phyloP scores from a whole-genome alignment of 805 yeast species.

The Barnettozyma vustinii region DNA sequence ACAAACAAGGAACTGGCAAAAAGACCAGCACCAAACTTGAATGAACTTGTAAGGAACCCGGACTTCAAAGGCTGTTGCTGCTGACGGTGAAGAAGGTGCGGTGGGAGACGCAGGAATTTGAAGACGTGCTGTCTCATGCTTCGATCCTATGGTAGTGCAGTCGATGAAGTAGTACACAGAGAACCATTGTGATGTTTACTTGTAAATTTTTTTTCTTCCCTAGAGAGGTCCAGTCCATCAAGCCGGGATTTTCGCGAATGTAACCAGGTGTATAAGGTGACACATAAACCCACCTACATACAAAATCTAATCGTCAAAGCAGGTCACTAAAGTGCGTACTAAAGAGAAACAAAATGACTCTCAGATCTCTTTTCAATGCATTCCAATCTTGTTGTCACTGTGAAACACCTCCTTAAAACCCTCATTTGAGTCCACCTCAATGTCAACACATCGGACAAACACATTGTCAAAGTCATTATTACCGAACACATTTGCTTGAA shows the following conservation, averaged over 20 bases:
- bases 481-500: slow-evolving; percentile 1
- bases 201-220: no score
- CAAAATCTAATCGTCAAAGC: no score
- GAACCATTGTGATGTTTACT: not conserved
- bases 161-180: not conserved
- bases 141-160: not conserved
- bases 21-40: slow-evolving; percentile 22
- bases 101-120: slow-evolving; percentile 1
- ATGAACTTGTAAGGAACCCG: slow-evolving; percentile 10
- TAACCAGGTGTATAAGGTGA: not conserved
- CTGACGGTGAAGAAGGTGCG: not conserved
- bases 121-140: not conserved
- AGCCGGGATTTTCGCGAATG: not conserved
- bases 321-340: not conserved
- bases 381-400: not conserved
- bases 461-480: not conserved
- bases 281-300: not conserved
- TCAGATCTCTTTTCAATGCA: no score
- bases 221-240: no score
- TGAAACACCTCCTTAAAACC: not conserved
- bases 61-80: slow-evolving; percentile 7
- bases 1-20: slow-evolving; percentile 36
- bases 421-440: slow-evolving; percentile 4
- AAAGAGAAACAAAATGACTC: no score
- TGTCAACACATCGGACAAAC: slow-evolving; percentile 8